A percentile compares a stretch with the other conserved stretches of the same genome.
Evolutionary conservation across 768 basidiomycete genomes (phyloP).

Genomic region (Stropharia rugosoannulata): DNA sequence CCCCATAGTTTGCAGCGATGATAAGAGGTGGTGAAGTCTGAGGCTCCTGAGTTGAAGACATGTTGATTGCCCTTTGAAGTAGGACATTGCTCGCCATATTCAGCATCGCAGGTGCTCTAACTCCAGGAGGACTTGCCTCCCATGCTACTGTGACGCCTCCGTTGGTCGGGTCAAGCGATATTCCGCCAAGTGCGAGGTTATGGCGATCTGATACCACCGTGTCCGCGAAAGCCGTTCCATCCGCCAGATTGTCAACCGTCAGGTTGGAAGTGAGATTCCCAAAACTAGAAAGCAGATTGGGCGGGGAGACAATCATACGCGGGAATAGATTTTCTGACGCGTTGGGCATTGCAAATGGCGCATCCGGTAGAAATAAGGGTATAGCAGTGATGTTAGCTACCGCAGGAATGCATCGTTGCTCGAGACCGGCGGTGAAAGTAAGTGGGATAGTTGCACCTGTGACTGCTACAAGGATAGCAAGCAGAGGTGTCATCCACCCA

Average conservation of each 20-base stretch:
- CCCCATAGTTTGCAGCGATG: slow-evolving; percentile 55
- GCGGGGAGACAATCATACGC: slow-evolving; percentile 49
- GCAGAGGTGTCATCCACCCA: slow-evolving; percentile 65
- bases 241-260: slow-evolving; percentile 32
- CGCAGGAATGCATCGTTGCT: slow-evolving; percentile 51
- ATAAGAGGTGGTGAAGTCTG: slow-evolving; percentile 32
- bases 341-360: slow-evolving; percentile 20
- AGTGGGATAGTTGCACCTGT: slow-evolving; percentile 50
- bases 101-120: slow-evolving; percentile 45
- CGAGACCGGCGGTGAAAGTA: slow-evolving; percentile 63
- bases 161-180: slow-evolving; percentile 34
- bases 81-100: slow-evolving; percentile 70
- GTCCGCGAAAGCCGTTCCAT: slow-evolving; percentile 3
- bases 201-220: neutral
- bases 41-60: neutral
- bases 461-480: slow-evolving; percentile 54
- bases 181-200: slow-evolving; percentile 7
- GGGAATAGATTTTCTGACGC: slow-evolving; percentile 20
- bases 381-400: slow-evolving; percentile 48
- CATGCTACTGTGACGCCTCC: slow-evolving; percentile 61
- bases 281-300: slow-evolving; percentile 44
- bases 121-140: slow-evolving; percentile 61
- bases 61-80: slow-evolving; percentile 58
- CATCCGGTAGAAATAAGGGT: slow-evolving; percentile 32
- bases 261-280: slow-evolving; percentile 39